Evolutionary conservation across 2,329 filamentous ascomycete species (phyloP).

Genomic region (Penicillium sp.): DNA sequence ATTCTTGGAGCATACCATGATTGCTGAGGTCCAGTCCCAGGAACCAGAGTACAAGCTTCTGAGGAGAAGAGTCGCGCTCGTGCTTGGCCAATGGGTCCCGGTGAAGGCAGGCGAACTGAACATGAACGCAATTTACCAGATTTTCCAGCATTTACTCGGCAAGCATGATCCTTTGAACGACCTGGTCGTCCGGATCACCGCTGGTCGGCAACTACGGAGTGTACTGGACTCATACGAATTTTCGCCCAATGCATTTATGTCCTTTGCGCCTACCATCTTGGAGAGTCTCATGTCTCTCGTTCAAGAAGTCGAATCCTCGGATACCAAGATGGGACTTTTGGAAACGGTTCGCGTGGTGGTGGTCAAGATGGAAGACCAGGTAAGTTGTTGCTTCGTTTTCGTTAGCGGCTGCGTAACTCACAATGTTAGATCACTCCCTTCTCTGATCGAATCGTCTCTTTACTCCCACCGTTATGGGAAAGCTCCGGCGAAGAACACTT

Average conservation of each 20-base stretch:
- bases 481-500: slow-evolving; percentile 77
- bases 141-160: slow-evolving; percentile 78
- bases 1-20: slow-evolving; percentile 66
- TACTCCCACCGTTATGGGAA: slow-evolving; percentile 76
- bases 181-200: slow-evolving; percentile 81
- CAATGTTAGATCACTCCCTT: slow-evolving; percentile 48
- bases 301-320: slow-evolving; percentile 66
- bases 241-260: slow-evolving; percentile 61
- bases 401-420: not conserved
- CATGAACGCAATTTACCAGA: slow-evolving; percentile 69
- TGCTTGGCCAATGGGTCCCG: slow-evolving; percentile 81
- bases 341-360: slow-evolving; percentile 78
- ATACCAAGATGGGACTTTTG: slow-evolving; percentile 82
- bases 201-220: slow-evolving; percentile 71
- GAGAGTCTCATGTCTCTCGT: slow-evolving; percentile 67
- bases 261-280: slow-evolving; percentile 66
- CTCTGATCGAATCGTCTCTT: slow-evolving; percentile 70
- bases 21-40: slow-evolving; percentile 65
- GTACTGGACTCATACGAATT: slow-evolving; percentile 82
- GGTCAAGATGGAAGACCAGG: slow-evolving; percentile 67
- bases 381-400: slow-evolving; percentile 21
- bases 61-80: slow-evolving; percentile 74
- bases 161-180: slow-evolving; percentile 72
- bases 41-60: slow-evolving; percentile 67
- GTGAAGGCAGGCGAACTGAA: slow-evolving; percentile 63